Evolutionary conservation across 1,284 basidiomycete species (phyloP).

Genomic region (Golubevia pallescens): DNA sequence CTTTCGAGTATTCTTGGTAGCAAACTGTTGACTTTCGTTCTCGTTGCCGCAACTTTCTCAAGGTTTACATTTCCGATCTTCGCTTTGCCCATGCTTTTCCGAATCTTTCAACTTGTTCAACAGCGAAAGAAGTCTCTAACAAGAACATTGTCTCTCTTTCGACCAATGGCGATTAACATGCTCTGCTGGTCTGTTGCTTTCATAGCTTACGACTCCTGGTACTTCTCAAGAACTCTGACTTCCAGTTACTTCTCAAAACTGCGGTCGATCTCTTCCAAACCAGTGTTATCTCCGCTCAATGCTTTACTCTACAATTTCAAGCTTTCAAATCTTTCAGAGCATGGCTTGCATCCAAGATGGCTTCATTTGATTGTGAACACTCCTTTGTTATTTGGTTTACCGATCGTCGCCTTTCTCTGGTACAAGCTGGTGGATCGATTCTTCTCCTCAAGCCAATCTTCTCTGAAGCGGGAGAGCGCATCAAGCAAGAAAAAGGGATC

Average conservation of each 20-base stretch:
- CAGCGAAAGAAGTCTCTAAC: no score
- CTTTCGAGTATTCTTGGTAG: no score
- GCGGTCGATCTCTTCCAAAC: no score
- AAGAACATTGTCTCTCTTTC: background rate
- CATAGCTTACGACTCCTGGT: background rate
- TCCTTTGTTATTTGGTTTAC: slow-evolving; percentile 35
- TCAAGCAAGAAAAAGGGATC: no score
- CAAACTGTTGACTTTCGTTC: no score
- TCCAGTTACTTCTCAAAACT: background rate
- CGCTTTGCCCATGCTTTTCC: no score
- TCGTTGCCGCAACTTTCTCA: no score
- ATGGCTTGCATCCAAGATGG: slow-evolving; percentile 47
- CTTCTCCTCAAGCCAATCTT: background rate
- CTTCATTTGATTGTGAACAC: slow-evolving; percentile 35
- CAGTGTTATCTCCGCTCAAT: slow-evolving; percentile 30
- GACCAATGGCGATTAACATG: background rate
- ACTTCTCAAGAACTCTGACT: background rate
- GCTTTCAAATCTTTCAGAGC: slow-evolving; percentile 33
- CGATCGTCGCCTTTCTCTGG: slow-evolving; percentile 4
- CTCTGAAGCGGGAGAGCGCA: no score
- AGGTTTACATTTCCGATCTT: no score
- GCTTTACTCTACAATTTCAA: slow-evolving; percentile 34
- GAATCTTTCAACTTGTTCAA: no score
- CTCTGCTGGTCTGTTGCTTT: background rate
- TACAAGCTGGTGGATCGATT: background rate